A percentile compares a stretch with the other conserved stretches of the same genome.
These are phyloP conservation scores for Claviceps capensis DNA, from an alignment of 2,329 filamentous ascomycete species.

Conservation along the genomic window DNA sequence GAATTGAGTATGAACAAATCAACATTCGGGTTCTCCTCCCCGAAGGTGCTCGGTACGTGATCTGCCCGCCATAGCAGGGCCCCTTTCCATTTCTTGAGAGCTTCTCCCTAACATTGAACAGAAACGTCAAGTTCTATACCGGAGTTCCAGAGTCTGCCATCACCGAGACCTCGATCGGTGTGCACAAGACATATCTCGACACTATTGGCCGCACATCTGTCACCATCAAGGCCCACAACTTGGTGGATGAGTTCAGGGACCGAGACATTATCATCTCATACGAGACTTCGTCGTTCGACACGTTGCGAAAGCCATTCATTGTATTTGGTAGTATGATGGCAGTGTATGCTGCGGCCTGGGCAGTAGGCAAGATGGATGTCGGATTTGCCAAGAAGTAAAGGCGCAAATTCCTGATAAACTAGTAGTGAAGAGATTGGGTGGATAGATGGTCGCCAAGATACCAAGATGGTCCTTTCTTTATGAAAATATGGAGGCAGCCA, in stretches of 20 bases:
- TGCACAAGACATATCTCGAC: slow-evolving; percentile 88
- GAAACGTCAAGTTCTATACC: slow-evolving; percentile 67
- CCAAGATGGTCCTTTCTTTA: neutral
- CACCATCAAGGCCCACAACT: slow-evolving; percentile 66
- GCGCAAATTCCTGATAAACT: neutral
- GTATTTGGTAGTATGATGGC: slow-evolving; percentile 60
- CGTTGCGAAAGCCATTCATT: slow-evolving; percentile 74
- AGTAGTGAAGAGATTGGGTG: neutral
- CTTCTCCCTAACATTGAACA: slow-evolving; percentile 27
- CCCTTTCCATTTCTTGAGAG: too few relatives aligned
- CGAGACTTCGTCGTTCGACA: slow-evolving; percentile 61
- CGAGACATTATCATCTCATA: slow-evolving; percentile 78
- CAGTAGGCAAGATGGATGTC: slow-evolving; percentile 64
- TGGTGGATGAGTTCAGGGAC: slow-evolving; percentile 82
- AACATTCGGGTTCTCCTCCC: slow-evolving; percentile 74
- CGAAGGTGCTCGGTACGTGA: slow-evolving; percentile 70
- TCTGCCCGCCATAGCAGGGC: too few relatives aligned
- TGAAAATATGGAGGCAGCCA: neutral
- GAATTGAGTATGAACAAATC: slow-evolving; percentile 72
- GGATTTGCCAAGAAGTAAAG: slow-evolving; percentile 48
- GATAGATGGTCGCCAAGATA: neutral
- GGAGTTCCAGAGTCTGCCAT: slow-evolving; percentile 53
- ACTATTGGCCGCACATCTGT: slow-evolving; percentile 78
- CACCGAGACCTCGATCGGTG: slow-evolving; percentile 40
- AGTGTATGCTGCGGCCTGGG: slow-evolving; percentile 64